Base-by-base conservation (phyloP, 768 basidiomycete species). In the Podaxis sp. region DNA sequence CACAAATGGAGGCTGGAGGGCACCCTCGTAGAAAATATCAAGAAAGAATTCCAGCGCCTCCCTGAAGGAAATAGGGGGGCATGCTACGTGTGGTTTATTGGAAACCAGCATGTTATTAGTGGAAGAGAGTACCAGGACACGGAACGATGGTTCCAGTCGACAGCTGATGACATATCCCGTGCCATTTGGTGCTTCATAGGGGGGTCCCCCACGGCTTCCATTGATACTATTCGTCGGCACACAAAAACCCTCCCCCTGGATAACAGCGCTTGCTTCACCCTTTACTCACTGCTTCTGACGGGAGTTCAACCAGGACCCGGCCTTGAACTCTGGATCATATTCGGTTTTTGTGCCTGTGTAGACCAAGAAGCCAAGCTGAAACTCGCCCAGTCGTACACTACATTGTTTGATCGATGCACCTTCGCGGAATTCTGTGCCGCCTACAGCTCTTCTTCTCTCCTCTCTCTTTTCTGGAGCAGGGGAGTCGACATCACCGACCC, bases 351-450 rank as follows among this genome's bases (percentile, higher is more conserved):
- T 58, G 65, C 66, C 12, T 67, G 69, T 52, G 28, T 7, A 4
- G 33, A 17, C 12, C 28, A 46, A 30, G 15, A 52, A 8, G 49
- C 37, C 8, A 69, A 69, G 55, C 28, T 55, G 4, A 10, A 15
- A 4, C 64, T 73, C 4, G 41, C 50, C 30, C 38, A n/a, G 3
- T 20, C 63, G 1, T 78, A 78, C 58, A n/a, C 49, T 6, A 26
- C 22, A 11, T 67, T 79, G 26, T 66, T 74, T 24, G 10, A 62
- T 2, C 40, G 41, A n/a, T 77, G 73, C 68, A 70, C 75, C 3
- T 80, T 77, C 63, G 67, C 75, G n/a, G 73, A 77, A 53, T 75
- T 80, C 57, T 69, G 56, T 57, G 53, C 30, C 1, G 76, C 76
- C 2, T 77, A 70, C 56, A 41, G 63, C 3, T 60, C 70, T 0